Base-by-base conservation (phyloP, 75 land plant species). In the Cunninghamia lanceolata region DNA sequence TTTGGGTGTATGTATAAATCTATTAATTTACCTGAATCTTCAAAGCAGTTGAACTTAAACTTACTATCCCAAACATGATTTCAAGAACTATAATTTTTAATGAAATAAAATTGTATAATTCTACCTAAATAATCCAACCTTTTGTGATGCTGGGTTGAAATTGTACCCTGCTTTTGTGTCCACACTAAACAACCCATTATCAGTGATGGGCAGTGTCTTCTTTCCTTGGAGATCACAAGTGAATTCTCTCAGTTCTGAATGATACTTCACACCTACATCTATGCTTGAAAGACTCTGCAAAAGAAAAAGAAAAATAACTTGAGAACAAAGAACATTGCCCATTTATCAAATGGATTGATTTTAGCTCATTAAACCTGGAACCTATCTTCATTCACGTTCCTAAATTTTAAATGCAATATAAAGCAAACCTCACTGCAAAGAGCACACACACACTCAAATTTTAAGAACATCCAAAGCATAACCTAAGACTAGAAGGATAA, bases 181-280 rank as follows among this genome's bases (percentile, higher is more conserved):
- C 80, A 91, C 82, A 38, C 92, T 87, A 4, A 91, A 75, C 85
- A 89, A 83, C 39, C 92, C 92, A 85, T 87, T 91, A 70, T 88
- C 86, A 36, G 91, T 90, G 47, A 91, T 34, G 56, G 91, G 91
- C 68, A 91, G 32, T 17, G 91, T 90, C 90, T 90, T 91, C 87
- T 91, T 91, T 34, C 89, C 92, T 83, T 87, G 91, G 63, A 91
- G 85, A 71, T 89, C 92, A 38, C 84, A 91, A 8, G 91, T 90
- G 74, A 91, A 87, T 70, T 91, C 92, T n/a, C 74, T 85, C 21
- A 81, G 35, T 74, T 87, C 74, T 36, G 91, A 84, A 78, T 91
- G 91, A 85, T 87, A 91, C 84, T 85, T 89, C 19, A 89, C 92
- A 30, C 92, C 91, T 68, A 90, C 89, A 85, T 91, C 92, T 45